Evolutionary conservation across 2,329 filamentous ascomycete genomes (phyloP), one percentile per base, ranked within the genome.

Genomic region (Anthostomella pinea): DNA sequence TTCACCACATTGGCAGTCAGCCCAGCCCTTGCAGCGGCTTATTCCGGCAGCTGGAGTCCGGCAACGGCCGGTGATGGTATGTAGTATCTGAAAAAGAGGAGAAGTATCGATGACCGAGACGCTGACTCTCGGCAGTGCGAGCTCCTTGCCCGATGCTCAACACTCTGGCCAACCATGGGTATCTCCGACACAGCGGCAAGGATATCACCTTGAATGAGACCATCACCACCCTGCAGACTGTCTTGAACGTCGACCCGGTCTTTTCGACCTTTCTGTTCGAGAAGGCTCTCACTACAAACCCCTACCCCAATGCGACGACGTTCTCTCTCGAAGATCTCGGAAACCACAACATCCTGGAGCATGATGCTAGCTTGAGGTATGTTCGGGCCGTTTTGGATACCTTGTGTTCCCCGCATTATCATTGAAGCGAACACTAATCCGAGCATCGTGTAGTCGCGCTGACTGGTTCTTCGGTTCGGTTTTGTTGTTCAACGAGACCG

Each of bases 81-180:
- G n/a, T n/a, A n/a, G n/a, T n/a, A n/a, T n/a, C n/a, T n/a, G n/a
- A n/a, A n/a, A n/a, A n/a, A n/a, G n/a, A n/a, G n/a, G n/a, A n/a
- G n/a, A n/a, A n/a, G n/a, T n/a, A n/a, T n/a, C n/a, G n/a, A n/a
- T n/a, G n/a, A n/a, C n/a, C n/a, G n/a, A n/a, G n/a, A n/a, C n/a
- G n/a, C n/a, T n/a, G n/a, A n/a, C n/a, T n/a, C n/a, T n/a, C n/a
- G n/a, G n/a, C n/a, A n/a, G n/a, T n/a, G n/a, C n/a, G n/a, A n/a
- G n/a, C n/a, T n/a, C n/a, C n/a, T n/a, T 75, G 71, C 39, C 70
- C 72, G 1, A 70, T 72, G 63, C 56, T 75, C 38, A 76, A 75
- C 49, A 65, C 70, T 0, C 55, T 75, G n/a, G 66, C 70, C 4
- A 75, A 75, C 47, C 67, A 75, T 41, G 66, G 65, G 10, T 71